Evolutionary conservation across 1,284 basidiomycete genomes (phyloP).

Genomic region (Sporisorium graminicola): DNA sequence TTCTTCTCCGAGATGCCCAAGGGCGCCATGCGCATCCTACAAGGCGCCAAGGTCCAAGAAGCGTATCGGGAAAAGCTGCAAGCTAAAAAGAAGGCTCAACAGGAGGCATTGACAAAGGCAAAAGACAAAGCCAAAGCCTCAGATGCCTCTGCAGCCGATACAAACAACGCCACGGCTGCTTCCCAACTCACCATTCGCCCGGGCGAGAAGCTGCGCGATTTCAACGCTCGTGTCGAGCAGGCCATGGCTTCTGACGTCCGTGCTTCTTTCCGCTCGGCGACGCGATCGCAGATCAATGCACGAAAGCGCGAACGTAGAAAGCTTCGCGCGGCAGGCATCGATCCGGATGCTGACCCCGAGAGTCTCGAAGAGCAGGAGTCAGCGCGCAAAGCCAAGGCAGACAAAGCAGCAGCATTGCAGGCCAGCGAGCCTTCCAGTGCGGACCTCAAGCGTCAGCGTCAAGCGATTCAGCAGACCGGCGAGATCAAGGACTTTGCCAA

Average conservation of each 20-base stretch:
- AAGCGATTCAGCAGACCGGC: constrained; percentile 42
- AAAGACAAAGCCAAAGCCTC: constrained; percentile 40
- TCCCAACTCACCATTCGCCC: constrained; percentile 57
- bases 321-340: constrained; percentile 36
- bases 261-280: constrained; percentile 48
- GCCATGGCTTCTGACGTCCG: constrained; percentile 56
- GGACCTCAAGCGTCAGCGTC: constrained; percentile 52
- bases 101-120: constrained; percentile 28
- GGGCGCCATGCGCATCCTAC: constrained; percentile 58
- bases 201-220: constrained; percentile 63
- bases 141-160: constrained; percentile 1
- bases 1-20: constrained; percentile 59
- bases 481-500: constrained; percentile 58
- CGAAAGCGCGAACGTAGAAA: constrained; percentile 55
- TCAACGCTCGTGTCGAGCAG: constrained; percentile 63
- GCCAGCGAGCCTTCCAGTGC: constrained; percentile 42
- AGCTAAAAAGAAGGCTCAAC: constrained; percentile 34
- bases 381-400: constrained; percentile 46
- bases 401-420: constrained; percentile 48
- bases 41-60: constrained; percentile 54
- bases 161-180: constrained; percentile 2
- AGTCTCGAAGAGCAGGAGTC: constrained; percentile 31
- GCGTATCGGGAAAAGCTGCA: constrained; percentile 43
- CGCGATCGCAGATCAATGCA: constrained; percentile 52
- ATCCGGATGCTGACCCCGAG: constrained; percentile 43